Evolutionary conservation across 1,139 yeast species (phyloP).

Genomic region (Yamadazyma triangularis): DNA sequence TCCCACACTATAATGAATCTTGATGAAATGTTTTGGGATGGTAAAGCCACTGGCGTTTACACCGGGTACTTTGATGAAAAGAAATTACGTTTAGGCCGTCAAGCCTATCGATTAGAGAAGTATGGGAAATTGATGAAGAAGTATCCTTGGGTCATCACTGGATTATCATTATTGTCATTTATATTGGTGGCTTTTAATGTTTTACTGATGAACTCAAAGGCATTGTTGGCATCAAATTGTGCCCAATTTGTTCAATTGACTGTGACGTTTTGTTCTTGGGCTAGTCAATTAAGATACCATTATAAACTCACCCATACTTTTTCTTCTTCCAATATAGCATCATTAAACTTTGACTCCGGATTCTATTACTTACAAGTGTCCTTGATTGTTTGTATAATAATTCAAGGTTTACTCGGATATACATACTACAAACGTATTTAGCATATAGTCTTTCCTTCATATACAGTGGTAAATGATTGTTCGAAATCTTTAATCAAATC

Average conservation of each 20-base stretch:
- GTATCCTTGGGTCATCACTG: slow-evolving; percentile 9
- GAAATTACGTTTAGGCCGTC: slow-evolving; percentile 10
- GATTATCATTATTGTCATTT: slow-evolving; percentile 6
- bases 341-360: slow-evolving; percentile 10
- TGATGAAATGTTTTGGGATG: slow-evolving; percentile 13
- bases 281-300: slow-evolving; percentile 10
- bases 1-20: slow-evolving; percentile 14
- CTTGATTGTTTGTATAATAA: slow-evolving; percentile 6
- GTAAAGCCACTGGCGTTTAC: slow-evolving; percentile 10
- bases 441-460: slow-evolving; percentile 8
- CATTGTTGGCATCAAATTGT: slow-evolving; percentile 1
- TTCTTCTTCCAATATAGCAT: slow-evolving; percentile 9
- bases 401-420: slow-evolving; percentile 6
- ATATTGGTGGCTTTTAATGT: slow-evolving; percentile 4
- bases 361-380: slow-evolving; percentile 7
- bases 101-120: slow-evolving; percentile 9
- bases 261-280: slow-evolving; percentile 9
- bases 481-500: slow-evolving; percentile 86
- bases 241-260: slow-evolving; percentile 8
- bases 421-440: slow-evolving; percentile 1
- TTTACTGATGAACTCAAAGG: slow-evolving; percentile 1
- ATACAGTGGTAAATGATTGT: slow-evolving; percentile 64
- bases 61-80: slow-evolving; percentile 11
- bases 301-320: slow-evolving; percentile 7
- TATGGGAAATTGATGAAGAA: slow-evolving; percentile 11